Percentiles rank a stretch among this genome's conserved stretches.
phyloP scores from a whole-genome alignment of 1,284 basidiomycete genomes.

The Neolentinus lepideus region DNA sequence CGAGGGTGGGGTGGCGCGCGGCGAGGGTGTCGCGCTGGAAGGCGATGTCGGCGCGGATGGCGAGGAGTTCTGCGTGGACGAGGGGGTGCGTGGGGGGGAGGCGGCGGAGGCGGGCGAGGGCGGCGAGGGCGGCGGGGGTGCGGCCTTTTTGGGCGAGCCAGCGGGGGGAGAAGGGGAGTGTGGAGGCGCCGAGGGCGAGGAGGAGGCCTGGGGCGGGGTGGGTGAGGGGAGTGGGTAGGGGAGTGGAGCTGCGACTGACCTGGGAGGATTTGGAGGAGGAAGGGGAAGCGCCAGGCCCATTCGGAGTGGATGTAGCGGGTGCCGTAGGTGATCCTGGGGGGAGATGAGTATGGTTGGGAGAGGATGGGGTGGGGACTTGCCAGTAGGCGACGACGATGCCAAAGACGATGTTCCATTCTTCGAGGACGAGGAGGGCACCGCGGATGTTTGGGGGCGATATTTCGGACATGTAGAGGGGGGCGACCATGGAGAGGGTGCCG shows the following conservation, averaged over 20 bases:
- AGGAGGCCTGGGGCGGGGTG: slow-evolving; percentile 12
- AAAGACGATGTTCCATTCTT: slow-evolving; percentile 15
- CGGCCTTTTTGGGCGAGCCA: slow-evolving; percentile 27
- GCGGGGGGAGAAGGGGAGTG: slow-evolving; percentile 27
- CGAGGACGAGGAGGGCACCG: slow-evolving; percentile 24
- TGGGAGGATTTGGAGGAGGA: slow-evolving; percentile 24
- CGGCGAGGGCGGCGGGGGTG: slow-evolving; percentile 22
- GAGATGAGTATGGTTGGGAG: slow-evolving; percentile 13
- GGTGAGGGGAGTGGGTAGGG: slow-evolving; percentile 3
- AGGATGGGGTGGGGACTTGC: slow-evolving; percentile 1
- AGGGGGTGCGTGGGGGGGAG: slow-evolving; percentile 11
- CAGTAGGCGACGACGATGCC: slow-evolving; percentile 3
- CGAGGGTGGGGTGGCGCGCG: neutral
- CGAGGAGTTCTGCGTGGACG: slow-evolving; percentile 23
- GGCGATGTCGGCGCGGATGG: slow-evolving; percentile 23
- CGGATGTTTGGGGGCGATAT: slow-evolving; percentile 27
- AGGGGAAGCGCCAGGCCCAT: slow-evolving; percentile 7
- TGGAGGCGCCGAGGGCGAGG: slow-evolving; percentile 24
- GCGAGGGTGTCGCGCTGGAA: slow-evolving; percentile 17
- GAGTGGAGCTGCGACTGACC: neutral
- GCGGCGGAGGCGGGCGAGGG: slow-evolving; percentile 18
- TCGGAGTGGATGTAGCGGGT: slow-evolving; percentile 20
- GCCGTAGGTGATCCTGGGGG: slow-evolving; percentile 20
- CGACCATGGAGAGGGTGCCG: slow-evolving; percentile 24
- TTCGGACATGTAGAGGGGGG: slow-evolving; percentile 27